phyloP scores from a whole-genome alignment of 73 alveolate genomes.

The Effrenium voratum region DNA sequence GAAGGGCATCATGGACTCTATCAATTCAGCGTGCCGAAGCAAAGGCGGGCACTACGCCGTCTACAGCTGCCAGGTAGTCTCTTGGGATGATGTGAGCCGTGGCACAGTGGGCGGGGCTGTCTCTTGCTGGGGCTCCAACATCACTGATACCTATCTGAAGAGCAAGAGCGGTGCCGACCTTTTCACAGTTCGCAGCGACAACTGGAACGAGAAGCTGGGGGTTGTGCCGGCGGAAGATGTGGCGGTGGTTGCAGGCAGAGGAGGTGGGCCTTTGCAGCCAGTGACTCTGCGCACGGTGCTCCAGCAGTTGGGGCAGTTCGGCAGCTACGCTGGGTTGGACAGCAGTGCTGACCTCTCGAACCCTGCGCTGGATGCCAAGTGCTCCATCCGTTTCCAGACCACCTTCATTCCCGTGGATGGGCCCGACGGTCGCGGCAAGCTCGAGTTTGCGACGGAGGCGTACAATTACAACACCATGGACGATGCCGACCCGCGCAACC shows the following conservation, averaged over 20 bases:
- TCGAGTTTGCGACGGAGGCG: conserved; percentile 88
- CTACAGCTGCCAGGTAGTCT: conserved; percentile 81
- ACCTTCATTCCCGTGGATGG: conserved; percentile 60
- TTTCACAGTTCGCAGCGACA: conserved; percentile 88
- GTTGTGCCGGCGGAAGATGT: conserved; percentile 23
- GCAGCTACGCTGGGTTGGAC: conserved; percentile 41
- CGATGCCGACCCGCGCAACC: conserved; percentile 77
- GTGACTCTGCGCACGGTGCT: conserved; percentile 63
- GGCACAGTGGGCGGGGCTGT: conserved; percentile 48
- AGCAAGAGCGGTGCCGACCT: conserved; percentile 38
- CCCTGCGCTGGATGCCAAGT: conserved; percentile 10
- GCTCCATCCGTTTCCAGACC: conserved; percentile 89
- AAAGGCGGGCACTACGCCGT: conserved; percentile 65
- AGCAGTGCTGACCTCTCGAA: background rate
- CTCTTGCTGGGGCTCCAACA: conserved; percentile 89
- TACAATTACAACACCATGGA: conserved; percentile 78
- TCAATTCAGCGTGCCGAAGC: conserved; percentile 51
- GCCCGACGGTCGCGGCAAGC: conserved; percentile 6
- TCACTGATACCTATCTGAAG: conserved; percentile 85
- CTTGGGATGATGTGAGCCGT: conserved; percentile 92
- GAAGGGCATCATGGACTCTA: conserved; percentile 8
- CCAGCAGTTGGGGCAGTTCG: conserved; percentile 18
- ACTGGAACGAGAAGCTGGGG: conserved; percentile 69
- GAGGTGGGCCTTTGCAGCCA: background rate
- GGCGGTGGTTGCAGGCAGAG: conserved; percentile 45